A percentile compares a stretch with the other conserved stretches of the same genome.
Conservation (phyloP, 495 filamentous ascomycete genomes). For the Cairneyella variabilis region DNA sequence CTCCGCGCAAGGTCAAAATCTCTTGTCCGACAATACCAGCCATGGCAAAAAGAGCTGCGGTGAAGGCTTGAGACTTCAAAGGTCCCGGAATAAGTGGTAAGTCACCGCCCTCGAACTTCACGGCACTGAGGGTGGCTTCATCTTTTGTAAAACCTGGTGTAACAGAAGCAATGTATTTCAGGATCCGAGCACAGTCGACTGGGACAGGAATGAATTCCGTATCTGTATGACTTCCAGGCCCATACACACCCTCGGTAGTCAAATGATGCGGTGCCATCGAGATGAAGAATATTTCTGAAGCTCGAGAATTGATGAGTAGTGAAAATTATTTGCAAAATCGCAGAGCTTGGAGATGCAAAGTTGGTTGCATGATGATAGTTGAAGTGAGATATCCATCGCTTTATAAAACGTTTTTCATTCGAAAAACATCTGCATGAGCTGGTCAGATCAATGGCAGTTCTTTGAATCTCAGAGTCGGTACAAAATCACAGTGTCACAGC, state of each 20-base stretch:
- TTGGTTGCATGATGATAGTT: too few relatives aligned
- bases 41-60: conserved; percentile 29
- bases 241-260: conserved; percentile 17
- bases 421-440: too few relatives aligned
- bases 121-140: conserved; percentile 19
- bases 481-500: too few relatives aligned
- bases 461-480: too few relatives aligned
- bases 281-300: too few relatives aligned
- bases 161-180: conserved; percentile 18
- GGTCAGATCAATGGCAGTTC: too few relatives aligned
- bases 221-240: conserved; percentile 27
- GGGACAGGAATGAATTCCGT: conserved; percentile 17
- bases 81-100: conserved; percentile 28
- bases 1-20: conserved; percentile 24
- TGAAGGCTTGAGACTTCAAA: conserved; percentile 27
- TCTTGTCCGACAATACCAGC: conserved; percentile 27
- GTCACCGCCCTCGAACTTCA: conserved; percentile 24
- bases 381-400: too few relatives aligned
- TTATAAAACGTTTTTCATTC: too few relatives aligned
- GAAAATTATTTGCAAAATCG: too few relatives aligned
- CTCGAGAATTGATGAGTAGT: too few relatives aligned
- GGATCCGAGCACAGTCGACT: conserved; percentile 22
- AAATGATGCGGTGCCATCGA: too few relatives aligned
- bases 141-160: conserved; percentile 22
- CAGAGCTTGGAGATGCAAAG: too few relatives aligned